Conservation (phyloP, 331 rosid genomes). For the Prunus yedoensis region DNA sequence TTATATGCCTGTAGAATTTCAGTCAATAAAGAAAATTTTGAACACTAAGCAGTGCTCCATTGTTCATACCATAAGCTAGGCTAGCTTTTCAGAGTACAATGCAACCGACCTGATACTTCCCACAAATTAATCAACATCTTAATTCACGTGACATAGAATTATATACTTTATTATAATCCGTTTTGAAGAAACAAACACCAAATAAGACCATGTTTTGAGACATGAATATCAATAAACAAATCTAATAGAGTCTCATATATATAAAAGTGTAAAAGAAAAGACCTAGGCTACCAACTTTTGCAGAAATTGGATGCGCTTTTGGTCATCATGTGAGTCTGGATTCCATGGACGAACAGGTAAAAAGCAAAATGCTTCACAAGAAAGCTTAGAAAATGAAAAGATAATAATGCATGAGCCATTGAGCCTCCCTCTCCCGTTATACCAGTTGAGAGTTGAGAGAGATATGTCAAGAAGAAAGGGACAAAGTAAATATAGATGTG, state of each 20-base stretch:
- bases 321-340: slow-evolving; percentile 17
- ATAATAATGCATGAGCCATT: neutral
- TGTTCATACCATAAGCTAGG: too few relatives aligned
- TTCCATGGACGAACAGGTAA: slow-evolving; percentile 20
- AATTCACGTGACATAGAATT: neutral
- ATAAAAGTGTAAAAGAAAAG: neutral
- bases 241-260: neutral
- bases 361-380: slow-evolving; percentile 23
- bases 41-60: too few relatives aligned
- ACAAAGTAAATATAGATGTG: slow-evolving; percentile 2
- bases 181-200: neutral
- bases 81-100: too few relatives aligned
- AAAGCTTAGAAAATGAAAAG: slow-evolving; percentile 5
- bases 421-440: neutral
- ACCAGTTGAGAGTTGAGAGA: slow-evolving; percentile 13
- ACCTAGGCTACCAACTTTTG: neutral
- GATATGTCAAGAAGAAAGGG: slow-evolving; percentile 27
- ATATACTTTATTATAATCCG: neutral
- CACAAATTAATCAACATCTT: neutral
- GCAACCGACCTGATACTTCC: too few relatives aligned
- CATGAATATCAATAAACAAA: neutral
- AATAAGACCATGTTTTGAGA: neutral
- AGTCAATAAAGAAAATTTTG: too few relatives aligned
- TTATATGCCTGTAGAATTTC: too few relatives aligned
- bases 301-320: neutral